phyloP scores from a whole-genome alignment of 2,329 filamentous ascomycete genomes.

The Xylariaceae sp. region DNA sequence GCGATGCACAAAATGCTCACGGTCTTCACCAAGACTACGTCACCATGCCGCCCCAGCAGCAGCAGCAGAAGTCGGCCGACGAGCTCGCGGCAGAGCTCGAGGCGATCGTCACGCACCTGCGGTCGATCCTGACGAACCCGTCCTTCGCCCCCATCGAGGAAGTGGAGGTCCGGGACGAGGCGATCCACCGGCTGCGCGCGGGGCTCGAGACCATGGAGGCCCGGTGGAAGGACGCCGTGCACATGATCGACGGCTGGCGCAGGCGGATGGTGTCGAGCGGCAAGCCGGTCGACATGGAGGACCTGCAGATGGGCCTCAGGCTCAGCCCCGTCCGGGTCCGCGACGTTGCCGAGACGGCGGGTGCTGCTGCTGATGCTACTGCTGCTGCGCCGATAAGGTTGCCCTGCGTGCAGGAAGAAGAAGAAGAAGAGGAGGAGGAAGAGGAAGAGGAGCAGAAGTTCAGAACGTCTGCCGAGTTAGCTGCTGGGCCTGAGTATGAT shows the following conservation, averaged over 20 bases:
- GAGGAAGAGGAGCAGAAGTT: constrained; percentile 38
- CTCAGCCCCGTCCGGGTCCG: constrained; percentile 54
- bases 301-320: constrained; percentile 62
- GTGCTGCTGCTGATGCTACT: constrained; percentile 31
- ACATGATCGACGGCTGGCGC: constrained; percentile 89
- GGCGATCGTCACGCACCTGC: constrained; percentile 71
- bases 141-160: constrained; percentile 95
- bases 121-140: constrained; percentile 83
- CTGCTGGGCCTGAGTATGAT: constrained; percentile 31
- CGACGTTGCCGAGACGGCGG: constrained; percentile 43
- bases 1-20: constrained; percentile 1
- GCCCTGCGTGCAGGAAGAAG: constrained; percentile 35
- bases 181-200: constrained; percentile 74
- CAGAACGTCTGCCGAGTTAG: constrained; percentile 45
- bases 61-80: constrained; percentile 45
- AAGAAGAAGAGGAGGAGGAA: constrained; percentile 44
- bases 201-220: constrained; percentile 93
- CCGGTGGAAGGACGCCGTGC: constrained; percentile 83
- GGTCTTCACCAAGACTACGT: constrained; percentile 4
- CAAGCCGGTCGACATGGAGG: constrained; percentile 62
- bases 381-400: too few species aligned
- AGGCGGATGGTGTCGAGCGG: constrained; percentile 69
- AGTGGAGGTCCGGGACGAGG: constrained; percentile 84
- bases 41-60: constrained; percentile 25
- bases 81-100: constrained; percentile 73